Evolutionary conservation across 2,329 filamentous ascomycete genomes (phyloP).

Genomic region (Didymella pinodella): DNA sequence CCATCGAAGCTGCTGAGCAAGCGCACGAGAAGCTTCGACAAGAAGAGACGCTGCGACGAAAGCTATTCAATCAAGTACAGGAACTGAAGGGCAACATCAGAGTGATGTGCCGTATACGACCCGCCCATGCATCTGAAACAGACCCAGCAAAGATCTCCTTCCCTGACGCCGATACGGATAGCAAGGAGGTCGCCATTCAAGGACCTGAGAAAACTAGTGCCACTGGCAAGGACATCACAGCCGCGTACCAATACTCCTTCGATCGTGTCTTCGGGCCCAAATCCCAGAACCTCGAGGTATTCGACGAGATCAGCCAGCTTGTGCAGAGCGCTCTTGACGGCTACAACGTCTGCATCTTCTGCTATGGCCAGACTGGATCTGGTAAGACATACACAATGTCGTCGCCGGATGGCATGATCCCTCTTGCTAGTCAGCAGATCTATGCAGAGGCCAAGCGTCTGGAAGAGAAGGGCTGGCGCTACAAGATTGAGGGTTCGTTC

Average conservation of each 20-base stretch:
- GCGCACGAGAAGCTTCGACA: conserved; percentile 84
- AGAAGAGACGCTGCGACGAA: conserved; percentile 88
- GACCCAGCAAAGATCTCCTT: conserved; percentile 78
- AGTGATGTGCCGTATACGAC: conserved; percentile 95
- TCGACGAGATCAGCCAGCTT: conserved; percentile 94
- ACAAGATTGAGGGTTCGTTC: conserved; percentile 93
- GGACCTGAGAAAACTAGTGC: conserved; percentile 86
- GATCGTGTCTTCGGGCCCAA: conserved; percentile 87
- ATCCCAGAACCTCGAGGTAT: conserved; percentile 83
- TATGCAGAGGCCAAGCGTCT: conserved; percentile 85
- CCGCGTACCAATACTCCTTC: conserved; percentile 86
- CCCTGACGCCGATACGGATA: conserved; percentile 80
- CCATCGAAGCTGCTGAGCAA: conserved; percentile 71
- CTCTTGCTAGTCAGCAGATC: conserved; percentile 89
- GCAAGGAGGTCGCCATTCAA: conserved; percentile 83
- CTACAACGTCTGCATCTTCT: conserved; percentile 99
- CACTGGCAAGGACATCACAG: conserved; percentile 76
- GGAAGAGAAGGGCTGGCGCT: conserved; percentile 91
- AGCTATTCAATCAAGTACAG: conserved; percentile 96
- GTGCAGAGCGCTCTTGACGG: conserved; percentile 96
- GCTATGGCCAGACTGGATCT: conserved; percentile 95
- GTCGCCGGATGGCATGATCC: conserved; percentile 94
- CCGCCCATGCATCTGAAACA: conserved; percentile 66
- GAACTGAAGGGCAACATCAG: conserved; percentile 98
- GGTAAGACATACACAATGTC: conserved; percentile 99